These are phyloP conservation scores for Pyrenopolyporus hunteri DNA, from an alignment of 495 filamentous ascomycete species.

Conservation along the genomic window DNA sequence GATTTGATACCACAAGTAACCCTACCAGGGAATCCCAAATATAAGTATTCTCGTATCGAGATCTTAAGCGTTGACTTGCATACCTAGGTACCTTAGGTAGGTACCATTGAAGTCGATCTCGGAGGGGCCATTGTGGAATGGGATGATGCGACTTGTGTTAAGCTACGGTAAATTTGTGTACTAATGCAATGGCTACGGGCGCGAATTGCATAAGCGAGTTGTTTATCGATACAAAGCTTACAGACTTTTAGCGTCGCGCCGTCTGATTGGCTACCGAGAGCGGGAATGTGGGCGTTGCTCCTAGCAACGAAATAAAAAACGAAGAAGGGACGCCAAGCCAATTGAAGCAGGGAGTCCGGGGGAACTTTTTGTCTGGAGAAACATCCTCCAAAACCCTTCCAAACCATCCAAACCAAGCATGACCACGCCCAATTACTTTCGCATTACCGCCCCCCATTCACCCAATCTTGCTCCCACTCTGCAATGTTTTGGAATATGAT, in stretches of 20 bases:
- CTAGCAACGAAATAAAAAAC: constrained; percentile 34
- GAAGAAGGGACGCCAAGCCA: constrained; percentile 24
- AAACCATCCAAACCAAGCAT: constrained; percentile 19
- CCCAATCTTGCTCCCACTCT: constrained; percentile 30
- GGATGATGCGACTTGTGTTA: too few species aligned
- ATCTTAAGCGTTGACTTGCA: too few species aligned
- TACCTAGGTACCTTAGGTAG: too few species aligned
- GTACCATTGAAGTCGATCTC: too few species aligned
- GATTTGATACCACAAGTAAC: too few species aligned
- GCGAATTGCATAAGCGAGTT: not conserved
- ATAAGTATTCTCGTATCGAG: too few species aligned
- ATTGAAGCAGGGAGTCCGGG: constrained; percentile 10
- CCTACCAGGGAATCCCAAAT: too few species aligned
- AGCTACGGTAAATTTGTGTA: too few species aligned
- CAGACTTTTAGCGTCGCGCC: too few species aligned
- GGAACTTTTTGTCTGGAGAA: too few species aligned
- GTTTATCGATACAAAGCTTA: not conserved
- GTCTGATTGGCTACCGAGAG: constrained; percentile 25
- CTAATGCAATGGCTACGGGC: not conserved
- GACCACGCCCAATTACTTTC: constrained; percentile 36
- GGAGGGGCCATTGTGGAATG: too few species aligned
- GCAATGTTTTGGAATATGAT: constrained; percentile 38
- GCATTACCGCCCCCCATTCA: constrained; percentile 38
- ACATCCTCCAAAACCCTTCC: too few species aligned
- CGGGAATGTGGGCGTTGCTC: constrained; percentile 30